phyloP scores from a whole-genome alignment of 1,139 yeast species.

The Yamadazyma pseudoaaseri region DNA sequence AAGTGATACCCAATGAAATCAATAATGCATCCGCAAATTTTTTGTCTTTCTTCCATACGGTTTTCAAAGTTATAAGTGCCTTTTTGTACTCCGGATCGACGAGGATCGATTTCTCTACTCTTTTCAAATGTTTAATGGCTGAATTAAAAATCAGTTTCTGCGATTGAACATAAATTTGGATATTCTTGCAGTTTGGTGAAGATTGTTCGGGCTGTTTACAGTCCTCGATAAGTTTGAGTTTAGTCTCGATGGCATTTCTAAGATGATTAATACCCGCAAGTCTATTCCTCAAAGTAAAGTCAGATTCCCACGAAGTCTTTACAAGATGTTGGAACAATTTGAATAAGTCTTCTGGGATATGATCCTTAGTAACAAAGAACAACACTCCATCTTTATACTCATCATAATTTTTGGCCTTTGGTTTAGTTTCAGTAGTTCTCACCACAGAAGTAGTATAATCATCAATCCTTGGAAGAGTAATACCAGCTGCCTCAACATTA shows the following conservation, averaged over 20 bases:
- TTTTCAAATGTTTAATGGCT: conserved; percentile 47
- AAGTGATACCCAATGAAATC: conserved; percentile 54
- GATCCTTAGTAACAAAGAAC: conserved; percentile 36
- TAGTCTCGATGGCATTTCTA: conserved; percentile 50
- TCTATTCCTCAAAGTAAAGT: conserved; percentile 48
- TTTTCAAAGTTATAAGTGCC: conserved; percentile 49
- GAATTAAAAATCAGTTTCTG: conserved; percentile 49
- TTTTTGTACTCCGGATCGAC: conserved; percentile 40
- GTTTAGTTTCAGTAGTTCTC: conserved; percentile 9
- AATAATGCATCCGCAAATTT: conserved; percentile 55
- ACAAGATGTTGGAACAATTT: conserved; percentile 53
- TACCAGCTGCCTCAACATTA: conserved; percentile 35
- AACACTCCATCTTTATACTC: conserved; percentile 39
- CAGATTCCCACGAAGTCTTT: conserved; percentile 40
- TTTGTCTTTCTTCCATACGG: conserved; percentile 54
- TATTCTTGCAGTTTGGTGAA: conserved; percentile 17
- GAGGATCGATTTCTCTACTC: conserved; percentile 50
- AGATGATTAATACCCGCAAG: conserved; percentile 62
- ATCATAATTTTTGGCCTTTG: conserved; percentile 8
- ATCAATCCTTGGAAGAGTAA: conserved; percentile 44
- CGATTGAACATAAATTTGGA: conserved; percentile 37
- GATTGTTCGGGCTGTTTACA: conserved; percentile 8
- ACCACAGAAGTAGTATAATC: conserved; percentile 49
- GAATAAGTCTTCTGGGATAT: conserved; percentile 48
- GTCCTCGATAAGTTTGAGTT: conserved; percentile 29